Evolutionary conservation across 2,329 filamentous ascomycete species (phyloP).

Genomic region (Colletotrichum liaoningense): DNA sequence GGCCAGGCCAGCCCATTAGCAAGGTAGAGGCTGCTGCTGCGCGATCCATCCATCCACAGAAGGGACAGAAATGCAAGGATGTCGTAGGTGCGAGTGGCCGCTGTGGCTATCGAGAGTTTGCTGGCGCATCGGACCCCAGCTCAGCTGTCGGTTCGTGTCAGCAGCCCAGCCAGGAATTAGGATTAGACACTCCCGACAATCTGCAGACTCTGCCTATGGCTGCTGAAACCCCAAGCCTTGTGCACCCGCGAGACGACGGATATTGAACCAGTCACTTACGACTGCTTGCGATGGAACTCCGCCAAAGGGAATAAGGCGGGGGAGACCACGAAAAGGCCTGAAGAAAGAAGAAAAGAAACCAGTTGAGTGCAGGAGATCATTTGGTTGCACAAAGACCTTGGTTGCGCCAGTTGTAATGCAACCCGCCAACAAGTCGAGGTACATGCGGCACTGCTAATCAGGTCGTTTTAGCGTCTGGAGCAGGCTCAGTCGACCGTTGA

Average conservation of each 20-base stretch:
- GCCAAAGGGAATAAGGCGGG: background rate
- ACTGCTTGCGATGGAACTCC: background rate
- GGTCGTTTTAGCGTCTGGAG: background rate
- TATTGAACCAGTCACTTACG: background rate
- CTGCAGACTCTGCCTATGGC: background rate
- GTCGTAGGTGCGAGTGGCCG: background rate
- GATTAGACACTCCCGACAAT: conserved; percentile 18
- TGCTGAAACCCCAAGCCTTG: background rate
- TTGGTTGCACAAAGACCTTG: background rate
- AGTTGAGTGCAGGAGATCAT: background rate
- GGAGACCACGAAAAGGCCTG: background rate
- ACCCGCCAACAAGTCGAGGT: background rate
- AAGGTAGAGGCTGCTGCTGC: conserved; percentile 1
- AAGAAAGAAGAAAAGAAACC: background rate
- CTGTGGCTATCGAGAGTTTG: conserved; percentile 29
- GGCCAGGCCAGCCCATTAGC: conserved; percentile 6
- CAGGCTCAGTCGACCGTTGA: background rate
- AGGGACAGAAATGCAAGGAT: conserved; percentile 4
- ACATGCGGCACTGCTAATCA: background rate
- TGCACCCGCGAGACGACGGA: background rate
- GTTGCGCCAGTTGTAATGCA: background rate
- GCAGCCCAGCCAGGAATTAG: background rate
- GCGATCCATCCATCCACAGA: conserved; percentile 14
- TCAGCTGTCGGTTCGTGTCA: conserved; percentile 27
- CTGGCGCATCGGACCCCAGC: conserved; percentile 22